Evolutionary conservation across 345 rosid species (phyloP), one percentile per base, ranked within the genome.

Genomic region (Ailanthus altissimus): DNA sequence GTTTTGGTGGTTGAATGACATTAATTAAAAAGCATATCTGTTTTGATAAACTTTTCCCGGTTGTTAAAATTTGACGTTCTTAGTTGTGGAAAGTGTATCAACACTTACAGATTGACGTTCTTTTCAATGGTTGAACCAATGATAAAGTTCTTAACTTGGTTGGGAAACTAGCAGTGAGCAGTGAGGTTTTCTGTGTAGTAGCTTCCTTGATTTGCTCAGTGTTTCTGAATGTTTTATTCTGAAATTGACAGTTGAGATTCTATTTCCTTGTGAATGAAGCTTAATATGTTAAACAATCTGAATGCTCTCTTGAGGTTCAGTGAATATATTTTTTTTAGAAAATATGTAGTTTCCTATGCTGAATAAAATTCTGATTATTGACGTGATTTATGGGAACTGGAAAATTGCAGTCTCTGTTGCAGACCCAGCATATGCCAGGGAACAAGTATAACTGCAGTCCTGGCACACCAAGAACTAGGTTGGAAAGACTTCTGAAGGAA

Each of bases 401-500:
- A 49, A 25, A 74, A 63, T 51, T 77, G 82, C 79, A 83, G 88
- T 74, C 82, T 78, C 64, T 72, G 74, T 60, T 62, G 50, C 78
- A 45, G 32, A 72, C 23, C 46, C 76, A 79, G 77, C 83, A 50
- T 23, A 82, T 85, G 87, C 76, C 84, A 38, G 88, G 86, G 42
- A 85, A 80, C 83, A 86, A 74, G 75, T 80, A 80, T 59, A 80
- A 71, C n/a, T 43, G 77, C 50, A 73, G 51, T 75, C 86, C 90
- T 14, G 70, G 45, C 21, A 86, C 90, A 0, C 88, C 89, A 5
- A 81, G 79, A 79, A 85, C 81, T 69, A 85, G 92, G 71, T 60
- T 85, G 74, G 90, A 85, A 61, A 80, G 92, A 83, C 89, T 89
- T 75, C 70, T 89, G 47, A 84, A 83, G 53, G 89, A 89, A 42